Base-by-base conservation (phyloP, 768 basidiomycete species). In the Hirschioporus abietinus region DNA sequence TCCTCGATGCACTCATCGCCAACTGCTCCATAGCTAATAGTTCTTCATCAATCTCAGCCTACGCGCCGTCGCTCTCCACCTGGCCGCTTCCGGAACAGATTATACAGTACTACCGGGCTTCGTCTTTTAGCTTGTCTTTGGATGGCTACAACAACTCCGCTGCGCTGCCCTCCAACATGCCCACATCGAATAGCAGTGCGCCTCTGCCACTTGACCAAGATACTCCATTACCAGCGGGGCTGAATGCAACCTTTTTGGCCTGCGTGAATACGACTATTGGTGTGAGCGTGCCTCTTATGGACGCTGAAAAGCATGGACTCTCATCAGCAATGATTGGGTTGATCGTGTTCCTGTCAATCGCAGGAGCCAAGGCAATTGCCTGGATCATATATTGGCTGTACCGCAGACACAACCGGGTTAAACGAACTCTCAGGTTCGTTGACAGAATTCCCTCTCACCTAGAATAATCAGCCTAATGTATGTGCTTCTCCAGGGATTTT, bases 181-280 rank as follows among this genome's bases (percentile, higher is more conserved):
- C 66, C 0, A 17, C 64, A 9, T 65, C 64, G 26, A 67, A 65
- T 58, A 34, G 2, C 24, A 65, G 18, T 12, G 64, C 67, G 9
- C 36, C 64, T 34, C 9, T 62, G 8, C 65, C 66, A 17, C 27
- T 66, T 35, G 62, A 58, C 52, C 10, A 57, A 26, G 64, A 68
- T 62, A 58, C 64, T 35, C 63, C 66, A 18, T 35, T 67, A 15
- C 68, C 66, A 15, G 10, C 58, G 7, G 60, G 65, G 20, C n/a
- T 71, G 9, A 66, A 71, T 60, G 23, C n/a, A 24, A 68, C 64
- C 2, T 67, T 71, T 27, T 63, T 71, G n/a, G 26, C 18, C 15
- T 71, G 70, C 58, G 26, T 71, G n/a, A 71, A 71, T 58, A 18
- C 25, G n/a, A 71, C 70, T 23, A 69, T 69, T 35, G 70, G 60